phyloP scores from a whole-genome alignment of 805 yeast species.

The Sungouiozyma ichnusensis region DNA sequence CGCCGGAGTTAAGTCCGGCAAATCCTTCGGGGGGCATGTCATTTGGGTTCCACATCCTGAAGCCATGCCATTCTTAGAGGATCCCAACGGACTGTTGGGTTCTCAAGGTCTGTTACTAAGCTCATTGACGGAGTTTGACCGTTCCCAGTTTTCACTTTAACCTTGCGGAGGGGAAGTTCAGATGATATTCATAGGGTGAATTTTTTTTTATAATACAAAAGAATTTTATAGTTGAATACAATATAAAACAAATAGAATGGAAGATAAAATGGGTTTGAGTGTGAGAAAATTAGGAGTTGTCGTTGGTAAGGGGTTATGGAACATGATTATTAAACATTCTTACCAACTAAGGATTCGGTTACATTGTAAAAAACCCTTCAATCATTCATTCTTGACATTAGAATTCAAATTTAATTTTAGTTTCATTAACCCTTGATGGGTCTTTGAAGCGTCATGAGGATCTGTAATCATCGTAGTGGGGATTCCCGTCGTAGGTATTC shows the following conservation, averaged over 20 bases:
- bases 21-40: conserved; percentile 73
- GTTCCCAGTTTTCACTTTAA: conserved; percentile 35
- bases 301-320: no score
- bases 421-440: background rate
- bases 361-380: no score
- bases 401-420: background rate
- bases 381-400: background rate
- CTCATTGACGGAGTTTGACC: conserved; percentile 45
- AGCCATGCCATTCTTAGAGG: conserved; percentile 49
- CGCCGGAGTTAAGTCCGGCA: conserved; percentile 82
- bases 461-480: background rate
- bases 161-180: conserved; percentile 19
- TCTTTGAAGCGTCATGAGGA: background rate
- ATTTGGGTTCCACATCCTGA: conserved; percentile 89
- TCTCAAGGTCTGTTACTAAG: conserved; percentile 47
- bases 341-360: no score
- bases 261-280: background rate
- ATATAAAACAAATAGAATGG: background rate
- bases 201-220: background rate
- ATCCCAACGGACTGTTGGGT: conserved; percentile 41
- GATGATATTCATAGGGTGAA: no score
- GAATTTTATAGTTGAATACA: background rate
- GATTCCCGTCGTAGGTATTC: background rate
- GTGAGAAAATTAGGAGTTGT: background rate
- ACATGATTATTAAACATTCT: no score